These are phyloP conservation scores for Termitomyces sp. DNA, from an alignment of 768 basidiomycete species.

Conservation along the genomic window DNA sequence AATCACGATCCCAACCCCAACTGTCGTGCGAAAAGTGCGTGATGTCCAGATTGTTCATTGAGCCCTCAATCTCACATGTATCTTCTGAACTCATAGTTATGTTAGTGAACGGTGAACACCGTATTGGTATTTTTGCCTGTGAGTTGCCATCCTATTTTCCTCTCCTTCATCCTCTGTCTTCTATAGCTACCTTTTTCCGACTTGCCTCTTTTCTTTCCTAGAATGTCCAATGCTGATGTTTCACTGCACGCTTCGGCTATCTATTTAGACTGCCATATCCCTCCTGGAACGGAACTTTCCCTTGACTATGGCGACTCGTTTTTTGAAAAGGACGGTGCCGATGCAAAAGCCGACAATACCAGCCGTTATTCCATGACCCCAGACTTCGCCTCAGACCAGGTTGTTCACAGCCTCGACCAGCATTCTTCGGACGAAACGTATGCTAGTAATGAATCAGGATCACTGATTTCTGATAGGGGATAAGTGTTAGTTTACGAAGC, in stretches of 20 bases:
- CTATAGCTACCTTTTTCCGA: neutral
- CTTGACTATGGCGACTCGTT: conserved; percentile 54
- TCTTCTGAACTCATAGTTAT: conserved; percentile 28
- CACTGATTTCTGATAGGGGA: neutral
- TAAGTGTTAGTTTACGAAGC: too few relatives aligned
- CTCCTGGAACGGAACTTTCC: conserved; percentile 42
- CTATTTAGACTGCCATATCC: conserved; percentile 34
- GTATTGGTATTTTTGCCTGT: conserved; percentile 61
- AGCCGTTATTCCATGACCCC: neutral
- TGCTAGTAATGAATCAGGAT: neutral
- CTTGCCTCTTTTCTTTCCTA: neutral
- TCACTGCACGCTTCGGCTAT: neutral
- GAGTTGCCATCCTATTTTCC: conserved; percentile 16
- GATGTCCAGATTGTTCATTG: neutral
- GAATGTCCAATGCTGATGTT: neutral
- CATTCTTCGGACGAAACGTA: conserved; percentile 19
- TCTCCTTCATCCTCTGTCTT: neutral
- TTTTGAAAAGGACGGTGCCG: conserved; percentile 21
- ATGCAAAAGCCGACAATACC: neutral
- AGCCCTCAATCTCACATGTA: neutral
- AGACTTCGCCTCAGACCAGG: neutral
- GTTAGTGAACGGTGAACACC: conserved; percentile 60
- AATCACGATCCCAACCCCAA: conserved; percentile 50
- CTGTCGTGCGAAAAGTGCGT: conserved; percentile 39
- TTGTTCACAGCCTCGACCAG: conserved; percentile 10